These are phyloP conservation scores for Eimeria sp. DNA, from an alignment of 169 alveolate genomes.

Conservation along the genomic window DNA sequence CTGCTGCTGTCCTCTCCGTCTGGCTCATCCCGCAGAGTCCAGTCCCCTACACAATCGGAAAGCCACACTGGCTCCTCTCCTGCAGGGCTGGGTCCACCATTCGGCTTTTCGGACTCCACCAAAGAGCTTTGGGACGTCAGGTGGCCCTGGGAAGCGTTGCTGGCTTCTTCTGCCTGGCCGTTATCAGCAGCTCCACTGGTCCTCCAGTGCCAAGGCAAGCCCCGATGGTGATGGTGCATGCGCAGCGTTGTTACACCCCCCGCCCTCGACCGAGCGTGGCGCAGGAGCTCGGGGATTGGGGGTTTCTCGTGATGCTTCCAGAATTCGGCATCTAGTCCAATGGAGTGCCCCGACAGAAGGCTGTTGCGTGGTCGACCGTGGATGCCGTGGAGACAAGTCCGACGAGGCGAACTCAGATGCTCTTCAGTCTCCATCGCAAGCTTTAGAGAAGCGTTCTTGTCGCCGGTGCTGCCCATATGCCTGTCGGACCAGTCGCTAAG, in stretches of 20 bases:
- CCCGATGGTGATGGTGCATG: constrained; percentile 30
- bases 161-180: background rate
- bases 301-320: constrained; percentile 40
- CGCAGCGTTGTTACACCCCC: constrained; percentile 6
- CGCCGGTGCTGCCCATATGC: background rate
- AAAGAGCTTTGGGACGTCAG: constrained; percentile 35
- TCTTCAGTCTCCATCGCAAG: background rate
- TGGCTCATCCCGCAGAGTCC: constrained; percentile 63
- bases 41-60: constrained; percentile 43
- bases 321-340: background rate
- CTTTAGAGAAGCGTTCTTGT: background rate
- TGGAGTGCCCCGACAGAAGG: background rate
- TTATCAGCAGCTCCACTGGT: constrained; percentile 20
- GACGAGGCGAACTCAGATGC: background rate
- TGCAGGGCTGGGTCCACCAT: background rate
- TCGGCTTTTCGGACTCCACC: background rate
- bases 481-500: background rate
- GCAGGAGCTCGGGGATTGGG: constrained; percentile 2
- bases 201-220: constrained; percentile 49
- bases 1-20: constrained; percentile 1
- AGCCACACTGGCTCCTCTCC: constrained; percentile 38
- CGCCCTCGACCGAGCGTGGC: background rate
- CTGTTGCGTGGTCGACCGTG: constrained; percentile 56
- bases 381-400: constrained; percentile 2
- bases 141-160: background rate